These are phyloP conservation scores for Peronospora farinosa DNA, from an alignment of 352 stramenopile species.

Conservation along the genomic window DNA sequence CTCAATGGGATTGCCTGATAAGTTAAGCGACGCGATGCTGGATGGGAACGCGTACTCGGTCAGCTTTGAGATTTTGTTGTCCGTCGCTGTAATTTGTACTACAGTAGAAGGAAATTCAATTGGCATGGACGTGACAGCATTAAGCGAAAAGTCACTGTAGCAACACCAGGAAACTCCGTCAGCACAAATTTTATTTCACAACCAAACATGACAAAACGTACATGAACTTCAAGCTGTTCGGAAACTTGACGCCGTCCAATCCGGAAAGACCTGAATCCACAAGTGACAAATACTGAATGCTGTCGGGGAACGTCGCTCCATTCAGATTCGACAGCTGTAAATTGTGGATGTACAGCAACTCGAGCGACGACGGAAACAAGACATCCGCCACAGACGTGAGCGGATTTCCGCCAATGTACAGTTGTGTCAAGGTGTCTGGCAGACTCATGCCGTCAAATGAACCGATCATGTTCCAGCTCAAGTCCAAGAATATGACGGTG, in stretches of 20 bases:
- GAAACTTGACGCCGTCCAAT: conserved; percentile 39
- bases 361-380: conserved; percentile 42
- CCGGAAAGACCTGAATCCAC: conserved; percentile 38
- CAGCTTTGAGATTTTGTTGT: conserved; percentile 47
- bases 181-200: not conserved
- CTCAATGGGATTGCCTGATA: conserved; percentile 53
- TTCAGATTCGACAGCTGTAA: conserved; percentile 40
- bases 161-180: conserved; percentile 1
- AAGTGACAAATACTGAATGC: conserved; percentile 40
- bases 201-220: conserved; percentile 19
- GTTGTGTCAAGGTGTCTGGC: conserved; percentile 37
- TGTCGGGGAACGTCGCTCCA: conserved; percentile 38
- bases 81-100: conserved; percentile 33
- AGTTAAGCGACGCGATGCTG: conserved; percentile 43
- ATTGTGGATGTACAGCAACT: conserved; percentile 67
- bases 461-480: conserved; percentile 63
- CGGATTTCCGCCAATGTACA: conserved; percentile 61
- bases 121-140: conserved; percentile 36
- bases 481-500: conserved; percentile 37
- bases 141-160: conserved; percentile 42
- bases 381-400: conserved; percentile 52
- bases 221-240: conserved; percentile 43
- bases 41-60: conserved; percentile 46
- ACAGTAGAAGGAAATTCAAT: conserved; percentile 26
- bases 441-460: conserved; percentile 60